phyloP scores from a whole-genome alignment of 2,329 filamentous ascomycete species.

The Capronia epimyces region DNA sequence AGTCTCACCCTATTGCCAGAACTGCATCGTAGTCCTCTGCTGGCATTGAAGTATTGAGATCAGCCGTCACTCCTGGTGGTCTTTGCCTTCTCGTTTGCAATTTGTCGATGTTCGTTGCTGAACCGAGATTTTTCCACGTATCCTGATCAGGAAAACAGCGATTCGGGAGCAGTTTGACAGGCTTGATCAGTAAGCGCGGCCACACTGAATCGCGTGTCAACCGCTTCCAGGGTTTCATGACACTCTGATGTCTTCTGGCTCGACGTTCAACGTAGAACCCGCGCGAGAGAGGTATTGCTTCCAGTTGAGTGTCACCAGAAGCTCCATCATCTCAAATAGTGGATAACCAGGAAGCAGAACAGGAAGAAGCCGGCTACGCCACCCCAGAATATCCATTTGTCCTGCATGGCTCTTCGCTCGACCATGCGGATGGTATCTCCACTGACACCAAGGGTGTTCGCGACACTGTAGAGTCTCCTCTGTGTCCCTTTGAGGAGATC shows the following conservation, averaged over 20 bases:
- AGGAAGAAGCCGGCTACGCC: conserved; percentile 80
- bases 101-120: too few relatives aligned
- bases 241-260: too few relatives aligned
- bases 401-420: conserved; percentile 81
- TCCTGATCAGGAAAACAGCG: too few relatives aligned
- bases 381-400: conserved; percentile 95
- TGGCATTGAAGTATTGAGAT: background rate
- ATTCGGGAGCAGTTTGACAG: too few relatives aligned
- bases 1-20: background rate
- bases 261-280: background rate
- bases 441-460: conserved; percentile 86
- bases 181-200: too few relatives aligned
- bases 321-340: conserved; percentile 63
- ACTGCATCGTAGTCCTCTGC: background rate
- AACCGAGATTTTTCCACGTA: too few relatives aligned
- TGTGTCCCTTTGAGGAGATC: conserved; percentile 96
- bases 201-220: too few relatives aligned
- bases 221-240: too few relatives aligned
- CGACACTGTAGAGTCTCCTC: conserved; percentile 81
- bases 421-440: conserved; percentile 97
- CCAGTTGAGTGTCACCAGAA: background rate
- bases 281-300: background rate
- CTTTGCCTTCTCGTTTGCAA: too few relatives aligned
- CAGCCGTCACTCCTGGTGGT: too few relatives aligned
- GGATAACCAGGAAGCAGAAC: conserved; percentile 88